These are phyloP conservation scores for Thraustotheca clavata DNA, from an alignment of 352 stramenopile species.

Conservation along the genomic window DNA sequence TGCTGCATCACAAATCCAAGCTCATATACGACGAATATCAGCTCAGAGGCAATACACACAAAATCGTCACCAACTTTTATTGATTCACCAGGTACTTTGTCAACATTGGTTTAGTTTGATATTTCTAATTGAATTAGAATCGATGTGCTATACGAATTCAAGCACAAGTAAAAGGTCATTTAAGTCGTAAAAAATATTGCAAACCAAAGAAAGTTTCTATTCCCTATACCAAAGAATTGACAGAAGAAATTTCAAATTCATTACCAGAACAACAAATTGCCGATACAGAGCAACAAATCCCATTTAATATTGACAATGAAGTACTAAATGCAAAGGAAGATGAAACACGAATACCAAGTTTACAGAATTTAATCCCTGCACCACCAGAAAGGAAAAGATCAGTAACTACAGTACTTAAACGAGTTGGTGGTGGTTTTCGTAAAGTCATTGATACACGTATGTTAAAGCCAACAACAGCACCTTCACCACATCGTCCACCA, in stretches of 20 bases:
- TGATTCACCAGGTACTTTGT: too few relatives aligned
- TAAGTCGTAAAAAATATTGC: too few relatives aligned
- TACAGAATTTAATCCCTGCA: not conserved
- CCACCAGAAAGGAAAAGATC: not conserved
- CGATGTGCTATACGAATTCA: not conserved
- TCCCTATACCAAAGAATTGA: too few relatives aligned
- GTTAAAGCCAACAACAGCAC: not conserved
- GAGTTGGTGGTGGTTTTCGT: constrained; percentile 17
- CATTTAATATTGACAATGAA: too few relatives aligned
- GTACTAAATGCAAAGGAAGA: not conserved
- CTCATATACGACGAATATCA: not conserved
- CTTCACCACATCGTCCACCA: not conserved
- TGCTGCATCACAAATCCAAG: constrained; percentile 9
- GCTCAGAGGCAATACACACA: not conserved
- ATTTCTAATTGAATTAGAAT: too few relatives aligned
- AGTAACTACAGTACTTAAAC: constrained; percentile 5
- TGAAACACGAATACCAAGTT: not conserved
- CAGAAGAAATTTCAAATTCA: too few relatives aligned
- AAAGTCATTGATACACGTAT: not conserved
- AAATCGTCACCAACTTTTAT: too few relatives aligned
- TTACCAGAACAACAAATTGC: too few relatives aligned
- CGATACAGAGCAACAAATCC: too few relatives aligned
- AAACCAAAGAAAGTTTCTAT: too few relatives aligned
- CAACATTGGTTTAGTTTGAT: too few relatives aligned
- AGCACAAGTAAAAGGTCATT: not conserved